These are phyloP conservation scores for Monilinia vaccinii-corymbosi DNA, from an alignment of 2,329 filamentous ascomycete genomes.

Conservation along the genomic window DNA sequence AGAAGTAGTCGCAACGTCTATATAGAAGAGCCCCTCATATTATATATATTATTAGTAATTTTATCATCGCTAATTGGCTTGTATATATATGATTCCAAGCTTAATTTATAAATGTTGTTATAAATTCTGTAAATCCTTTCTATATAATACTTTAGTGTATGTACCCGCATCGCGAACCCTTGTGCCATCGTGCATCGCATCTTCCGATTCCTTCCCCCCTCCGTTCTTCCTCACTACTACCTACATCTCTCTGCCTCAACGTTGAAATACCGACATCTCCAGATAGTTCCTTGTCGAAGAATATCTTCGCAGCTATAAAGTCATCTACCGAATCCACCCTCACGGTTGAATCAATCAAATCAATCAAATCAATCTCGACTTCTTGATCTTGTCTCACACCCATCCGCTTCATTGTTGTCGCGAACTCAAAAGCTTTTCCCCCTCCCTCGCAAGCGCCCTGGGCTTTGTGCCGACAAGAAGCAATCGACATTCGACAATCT, in stretches of 20 bases:
- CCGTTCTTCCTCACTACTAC: background rate
- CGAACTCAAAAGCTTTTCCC: background rate
- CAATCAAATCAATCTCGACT: no score
- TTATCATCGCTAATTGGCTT: no score
- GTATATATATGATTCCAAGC: no score
- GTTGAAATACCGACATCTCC: background rate
- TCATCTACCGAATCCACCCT: conserved; percentile 2
- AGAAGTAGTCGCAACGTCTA: no score
- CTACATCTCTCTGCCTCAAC: background rate
- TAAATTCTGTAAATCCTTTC: no score
- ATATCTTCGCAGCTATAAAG: conserved; percentile 4
- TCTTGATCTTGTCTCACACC: background rate
- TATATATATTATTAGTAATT: no score
- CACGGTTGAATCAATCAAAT: conserved; percentile 1
- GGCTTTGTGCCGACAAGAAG: background rate
- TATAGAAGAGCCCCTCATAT: no score
- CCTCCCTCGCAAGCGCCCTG: background rate
- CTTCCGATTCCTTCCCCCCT: background rate
- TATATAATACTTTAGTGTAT: background rate
- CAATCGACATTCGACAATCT: background rate
- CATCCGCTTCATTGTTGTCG: background rate
- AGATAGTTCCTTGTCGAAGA: background rate
- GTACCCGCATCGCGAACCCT: background rate
- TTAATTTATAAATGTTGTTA: no score
- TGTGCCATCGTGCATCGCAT: background rate